Conservation (phyloP, 192 early-diverging fungal genomes). For the Geosiphon pyriformis region DNA sequence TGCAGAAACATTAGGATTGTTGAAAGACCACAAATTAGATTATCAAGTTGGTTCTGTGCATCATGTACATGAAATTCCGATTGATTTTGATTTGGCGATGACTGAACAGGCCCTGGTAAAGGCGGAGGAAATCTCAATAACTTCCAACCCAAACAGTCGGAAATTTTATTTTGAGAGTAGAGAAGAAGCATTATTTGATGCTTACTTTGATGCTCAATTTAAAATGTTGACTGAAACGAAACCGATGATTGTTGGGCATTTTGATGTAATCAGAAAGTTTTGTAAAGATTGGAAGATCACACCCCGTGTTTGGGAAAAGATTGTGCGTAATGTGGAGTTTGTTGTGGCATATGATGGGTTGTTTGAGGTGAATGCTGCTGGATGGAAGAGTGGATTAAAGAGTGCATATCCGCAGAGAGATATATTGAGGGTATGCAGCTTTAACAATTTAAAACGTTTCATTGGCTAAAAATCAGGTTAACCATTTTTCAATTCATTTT, state of each 20-base stretch:
- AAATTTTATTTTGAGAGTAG: background rate
- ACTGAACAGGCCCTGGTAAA: conserved; percentile 50
- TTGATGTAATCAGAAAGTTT: conserved; percentile 90
- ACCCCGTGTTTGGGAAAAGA: conserved; percentile 38
- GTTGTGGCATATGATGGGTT: conserved; percentile 77
- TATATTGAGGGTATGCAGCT: conserved; percentile 60
- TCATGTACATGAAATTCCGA: conserved; percentile 72
- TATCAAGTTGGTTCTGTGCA: conserved; percentile 93
- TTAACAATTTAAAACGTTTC: background rate
- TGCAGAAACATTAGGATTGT: conserved; percentile 1
- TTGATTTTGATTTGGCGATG: conserved; percentile 71
- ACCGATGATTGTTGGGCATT: conserved; percentile 90
- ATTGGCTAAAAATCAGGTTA: background rate
- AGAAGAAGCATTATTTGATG: conserved; percentile 50
- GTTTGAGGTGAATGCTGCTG: conserved; percentile 91
- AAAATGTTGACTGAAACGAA: conserved; percentile 63
- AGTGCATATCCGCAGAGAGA: conserved; percentile 87
- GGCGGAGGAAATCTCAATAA: conserved; percentile 23
- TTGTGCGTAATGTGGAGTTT: conserved; percentile 77
- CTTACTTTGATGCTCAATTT: conserved; percentile 89
- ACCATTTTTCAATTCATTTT: background rate
- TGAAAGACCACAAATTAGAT: conserved; percentile 46
- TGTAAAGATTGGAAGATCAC: conserved; percentile 26
- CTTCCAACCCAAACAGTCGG: background rate
- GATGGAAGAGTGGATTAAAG: conserved; percentile 82